Evolutionary conservation across 1,284 basidiomycete species (phyloP), one percentile per base, ranked within the genome.

Genomic region (Tylopilus orsonianus): DNA sequence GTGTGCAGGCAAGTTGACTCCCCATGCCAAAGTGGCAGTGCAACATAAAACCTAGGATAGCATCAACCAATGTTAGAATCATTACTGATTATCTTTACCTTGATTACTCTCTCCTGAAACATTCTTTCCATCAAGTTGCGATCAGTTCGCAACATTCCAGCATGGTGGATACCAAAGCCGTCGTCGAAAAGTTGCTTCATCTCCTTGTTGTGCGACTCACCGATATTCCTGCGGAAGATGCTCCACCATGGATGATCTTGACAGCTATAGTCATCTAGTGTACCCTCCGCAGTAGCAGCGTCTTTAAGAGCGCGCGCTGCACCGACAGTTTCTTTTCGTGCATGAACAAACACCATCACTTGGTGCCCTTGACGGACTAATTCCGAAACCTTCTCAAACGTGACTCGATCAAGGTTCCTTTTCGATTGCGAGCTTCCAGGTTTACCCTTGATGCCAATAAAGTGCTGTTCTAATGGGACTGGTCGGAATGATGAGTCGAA

Each of bases 311-410:
- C 81, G 61, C 86, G 73, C 0, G 95, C 94, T 0, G 92, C 85
- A 66, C 97, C 97, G 53, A 99, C 97, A 0, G 97, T 99, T 64
- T 99, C 97, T 69, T 97, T 99, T 23, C 97, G 83, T 14, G 97
- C 93, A 67, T 99, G 97, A 9, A 99, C 97, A 63, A 99, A 99
- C 0, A 99, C 93, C 96, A 99, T 99, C 49, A 98, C 94, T 69
- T 99, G 97, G 69, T 99, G 97, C 0, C 93, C 95, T 60, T 86
- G 81, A 41, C 73, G 77, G 13, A 97, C 89, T 8, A 97, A 75
- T 38, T 90, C 86, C 0, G 85, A 79, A 8, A 95, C 90, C 70
- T 97, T 98, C 60, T 97, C 81, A 61, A 90, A 99, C 2, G 92
- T 86, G 22, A 94, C 93, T 29, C 78, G 77, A 67, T 99, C 97